phyloP scores from a whole-genome alignment of 176 grass and related monocot species.

The Oryza coarctata region DNA sequence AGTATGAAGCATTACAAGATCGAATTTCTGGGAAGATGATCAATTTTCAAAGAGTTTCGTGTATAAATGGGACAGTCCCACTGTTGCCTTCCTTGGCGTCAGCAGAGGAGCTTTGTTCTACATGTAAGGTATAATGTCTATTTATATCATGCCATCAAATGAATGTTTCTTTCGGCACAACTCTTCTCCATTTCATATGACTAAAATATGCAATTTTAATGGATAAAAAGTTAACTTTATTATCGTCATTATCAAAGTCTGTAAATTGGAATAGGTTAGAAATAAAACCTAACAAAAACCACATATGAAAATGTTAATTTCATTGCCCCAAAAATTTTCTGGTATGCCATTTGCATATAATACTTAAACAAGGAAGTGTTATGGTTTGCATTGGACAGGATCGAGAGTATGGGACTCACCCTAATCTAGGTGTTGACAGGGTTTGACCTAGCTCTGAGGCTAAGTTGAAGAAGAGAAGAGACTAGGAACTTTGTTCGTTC shows the following conservation, averaged over 20 bases:
- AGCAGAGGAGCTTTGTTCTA: slow-evolving; percentile 60
- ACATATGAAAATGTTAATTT: neutral
- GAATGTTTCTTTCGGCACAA: neutral
- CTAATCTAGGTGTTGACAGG: neutral
- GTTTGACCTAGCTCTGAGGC: neutral
- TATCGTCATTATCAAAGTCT: too few relatives aligned
- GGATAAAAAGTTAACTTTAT: neutral
- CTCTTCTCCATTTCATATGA: neutral
- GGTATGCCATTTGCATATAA: neutral
- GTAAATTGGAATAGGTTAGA: too few relatives aligned
- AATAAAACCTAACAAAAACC: too few relatives aligned
- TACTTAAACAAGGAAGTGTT: neutral
- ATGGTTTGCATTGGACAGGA: neutral
- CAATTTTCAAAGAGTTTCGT: slow-evolving; percentile 78
- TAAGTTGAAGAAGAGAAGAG: neutral
- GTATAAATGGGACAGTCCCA: slow-evolving; percentile 80
- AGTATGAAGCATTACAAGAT: slow-evolving; percentile 75
- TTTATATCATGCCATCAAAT: slow-evolving; percentile 1
- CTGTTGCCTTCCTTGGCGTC: slow-evolving; percentile 51
- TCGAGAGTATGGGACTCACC: neutral
- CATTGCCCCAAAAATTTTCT: neutral
- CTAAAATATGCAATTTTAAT: neutral
- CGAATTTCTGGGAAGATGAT: slow-evolving; percentile 77
- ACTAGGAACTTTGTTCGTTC: neutral
- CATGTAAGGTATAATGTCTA: slow-evolving; percentile 67